These are phyloP conservation scores for Phialemoniopsis sp. DNA, from an alignment of 2,329 filamentous ascomycete genomes.

Conservation along the genomic window DNA sequence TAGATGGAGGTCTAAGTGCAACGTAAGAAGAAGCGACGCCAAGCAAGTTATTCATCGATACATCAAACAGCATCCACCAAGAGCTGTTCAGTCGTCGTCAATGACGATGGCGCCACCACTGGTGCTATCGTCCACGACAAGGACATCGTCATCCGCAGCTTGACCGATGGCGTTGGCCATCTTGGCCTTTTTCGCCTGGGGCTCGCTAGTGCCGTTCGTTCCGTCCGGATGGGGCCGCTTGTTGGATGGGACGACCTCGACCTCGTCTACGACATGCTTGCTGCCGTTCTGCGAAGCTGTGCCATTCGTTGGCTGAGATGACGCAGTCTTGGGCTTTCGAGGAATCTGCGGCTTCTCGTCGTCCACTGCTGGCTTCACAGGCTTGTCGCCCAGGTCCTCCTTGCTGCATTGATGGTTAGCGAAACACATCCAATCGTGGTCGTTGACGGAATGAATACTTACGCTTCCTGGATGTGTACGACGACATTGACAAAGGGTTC, in stretches of 20 bases:
- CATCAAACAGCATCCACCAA: conserved; percentile 8
- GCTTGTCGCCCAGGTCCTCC: conserved; percentile 41
- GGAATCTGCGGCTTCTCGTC: conserved; percentile 45
- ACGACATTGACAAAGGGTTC: conserved; percentile 76
- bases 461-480: conserved; percentile 63
- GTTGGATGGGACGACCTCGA: conserved; percentile 22
- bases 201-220: conserved; percentile 24
- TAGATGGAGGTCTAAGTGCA: conserved; percentile 81
- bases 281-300: conserved; percentile 33
- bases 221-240: conserved; percentile 44
- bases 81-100: conserved; percentile 48
- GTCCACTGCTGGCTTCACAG: conserved; percentile 43
- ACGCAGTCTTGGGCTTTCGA: conserved; percentile 43
- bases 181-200: conserved; percentile 45
- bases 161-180: conserved; percentile 17
- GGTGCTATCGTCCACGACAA: conserved; percentile 43
- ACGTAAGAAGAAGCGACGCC: conserved; percentile 24
- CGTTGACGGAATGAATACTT: conserved; percentile 19
- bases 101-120: conserved; percentile 64
- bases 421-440: conserved; percentile 1
- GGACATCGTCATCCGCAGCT: conserved; percentile 34
- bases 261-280: conserved; percentile 30
- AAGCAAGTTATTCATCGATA: neutral
- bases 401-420: conserved; percentile 26
- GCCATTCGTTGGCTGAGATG: conserved; percentile 32